Conservation (phyloP, 2,329 filamentous ascomycete genomes). For the Alternaria brassicicola region DNA sequence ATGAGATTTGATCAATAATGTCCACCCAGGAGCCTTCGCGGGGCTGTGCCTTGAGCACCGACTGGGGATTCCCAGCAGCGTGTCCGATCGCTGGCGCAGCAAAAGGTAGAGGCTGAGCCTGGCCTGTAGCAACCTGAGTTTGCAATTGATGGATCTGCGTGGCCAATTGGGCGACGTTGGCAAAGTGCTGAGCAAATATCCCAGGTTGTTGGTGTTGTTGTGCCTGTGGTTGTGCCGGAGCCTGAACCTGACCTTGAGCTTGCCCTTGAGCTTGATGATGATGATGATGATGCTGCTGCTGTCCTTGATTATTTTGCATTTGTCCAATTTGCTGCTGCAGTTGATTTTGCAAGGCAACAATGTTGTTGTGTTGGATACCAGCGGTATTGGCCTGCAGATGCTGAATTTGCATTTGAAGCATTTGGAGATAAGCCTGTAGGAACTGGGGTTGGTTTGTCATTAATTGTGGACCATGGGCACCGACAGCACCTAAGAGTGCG, state of each 20-base stretch:
- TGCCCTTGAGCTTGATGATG: not conserved
- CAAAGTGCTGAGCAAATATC: conserved; percentile 3
- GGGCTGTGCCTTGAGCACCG: conserved; percentile 43
- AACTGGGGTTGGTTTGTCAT: conserved; percentile 19
- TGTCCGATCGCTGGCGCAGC: conserved; percentile 8
- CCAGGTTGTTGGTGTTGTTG: conserved; percentile 11
- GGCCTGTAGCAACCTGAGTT: conserved; percentile 1
- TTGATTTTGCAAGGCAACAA: conserved; percentile 19
- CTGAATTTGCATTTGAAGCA: conserved; percentile 28
- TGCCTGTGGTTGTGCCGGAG: conserved; percentile 1
- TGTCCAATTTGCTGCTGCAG: conserved; percentile 22
- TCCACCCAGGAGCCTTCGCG: conserved; percentile 58
- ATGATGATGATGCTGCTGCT: conserved; percentile 2
- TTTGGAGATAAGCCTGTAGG: conserved; percentile 25
- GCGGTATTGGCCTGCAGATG: conserved; percentile 25
- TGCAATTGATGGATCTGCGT: conserved; percentile 15
- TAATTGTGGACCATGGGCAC: conserved; percentile 15
- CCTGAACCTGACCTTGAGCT: not conserved
- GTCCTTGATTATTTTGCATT: not conserved
- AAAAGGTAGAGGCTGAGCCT: conserved; percentile 3
- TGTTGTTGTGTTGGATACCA: conserved; percentile 22
- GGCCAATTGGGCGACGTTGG: conserved; percentile 5
- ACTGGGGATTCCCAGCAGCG: conserved; percentile 16
- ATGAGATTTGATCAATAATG: conserved; percentile 58
- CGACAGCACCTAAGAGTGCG: conserved; percentile 10